Base-by-base conservation (phyloP, 2,329 filamentous ascomycete species). In the Botryosphaeria dothidea region DNA sequence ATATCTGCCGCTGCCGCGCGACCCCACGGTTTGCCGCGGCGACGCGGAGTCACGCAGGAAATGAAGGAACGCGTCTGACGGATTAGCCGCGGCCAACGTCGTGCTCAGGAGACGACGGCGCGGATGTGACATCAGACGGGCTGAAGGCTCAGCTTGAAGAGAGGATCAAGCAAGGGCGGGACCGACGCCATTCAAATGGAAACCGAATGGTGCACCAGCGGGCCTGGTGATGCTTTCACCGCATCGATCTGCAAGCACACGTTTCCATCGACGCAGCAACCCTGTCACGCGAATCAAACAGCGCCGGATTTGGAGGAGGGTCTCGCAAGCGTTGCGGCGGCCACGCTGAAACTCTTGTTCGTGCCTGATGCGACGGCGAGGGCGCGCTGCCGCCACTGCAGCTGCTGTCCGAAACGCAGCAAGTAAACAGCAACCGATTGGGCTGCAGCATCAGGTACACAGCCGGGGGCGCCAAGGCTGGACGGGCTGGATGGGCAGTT, bases 171-270 rank as follows among this genome's bases (percentile, higher is more conserved):
- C 62, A 64, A 64, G 62, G 62, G 62, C 51, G 62, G 43, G 27
- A 38, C 43, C 41, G 45, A 29, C 21, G 58, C 58, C 58, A 13
- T 62, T 62, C 58, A 62, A 46, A 46, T 61, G 41, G 57, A 61
- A 31, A 34, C 27, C 27, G 48, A 25, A 31, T 46, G 57, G 41
- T 48, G 57, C 29, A 29, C 27, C 23, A 27, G 45, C 58, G 45
- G 43, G 34, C 45, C 43, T 62, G 58, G 58, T 51, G 58, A 62
- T 62, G 46, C 58, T 62, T 56, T 64, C 62, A 64, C 62, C 62
- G 62, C 62, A 64, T 56, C 49, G 49, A 64, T 64, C 62, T 64
- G 62, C 62, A 64, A 57, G 62, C 62, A 64, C 51, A 64, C 62
- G 62, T 63, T 63, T 63, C 38, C 61, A 43, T 54, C 48, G 51